These are phyloP conservation scores for Alopecurus myosuroides DNA, from an alignment of 176 grass and related monocot species.

Conservation along the genomic window DNA sequence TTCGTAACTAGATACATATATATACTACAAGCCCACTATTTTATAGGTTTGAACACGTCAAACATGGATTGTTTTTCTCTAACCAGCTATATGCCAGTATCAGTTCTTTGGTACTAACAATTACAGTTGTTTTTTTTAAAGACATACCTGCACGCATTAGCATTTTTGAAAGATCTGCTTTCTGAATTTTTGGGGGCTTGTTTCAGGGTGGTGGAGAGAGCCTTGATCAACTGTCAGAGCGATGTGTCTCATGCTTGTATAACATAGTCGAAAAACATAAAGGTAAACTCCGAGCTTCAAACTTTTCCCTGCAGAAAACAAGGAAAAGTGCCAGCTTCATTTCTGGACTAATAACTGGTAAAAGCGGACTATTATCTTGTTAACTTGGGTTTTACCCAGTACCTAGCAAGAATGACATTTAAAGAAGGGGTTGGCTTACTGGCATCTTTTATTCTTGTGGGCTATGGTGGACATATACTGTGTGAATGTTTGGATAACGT, in stretches of 20 bases:
- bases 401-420: neutral
- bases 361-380: neutral
- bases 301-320: neutral
- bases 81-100: neutral
- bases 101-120: neutral
- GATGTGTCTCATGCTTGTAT: slow-evolving; percentile 66
- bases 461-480: neutral
- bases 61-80: neutral
- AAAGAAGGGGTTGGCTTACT: neutral
- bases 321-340: neutral
- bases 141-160: neutral
- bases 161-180: neutral
- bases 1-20: neutral
- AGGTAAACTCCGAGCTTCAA: slow-evolving; percentile 43
- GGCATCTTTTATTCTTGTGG: neutral
- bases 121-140: neutral
- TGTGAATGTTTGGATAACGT: neutral
- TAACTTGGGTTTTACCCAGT: neutral
- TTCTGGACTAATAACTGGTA: neutral
- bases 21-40: neutral
- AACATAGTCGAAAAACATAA: slow-evolving; percentile 70
- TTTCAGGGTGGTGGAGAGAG: slow-evolving; percentile 92
- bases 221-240: slow-evolving; percentile 64
- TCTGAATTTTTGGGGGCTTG: neutral
- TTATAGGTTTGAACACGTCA: neutral